Conservation (phyloP, 176 grass and related monocot genomes). For the Dactylis glomerata region DNA sequence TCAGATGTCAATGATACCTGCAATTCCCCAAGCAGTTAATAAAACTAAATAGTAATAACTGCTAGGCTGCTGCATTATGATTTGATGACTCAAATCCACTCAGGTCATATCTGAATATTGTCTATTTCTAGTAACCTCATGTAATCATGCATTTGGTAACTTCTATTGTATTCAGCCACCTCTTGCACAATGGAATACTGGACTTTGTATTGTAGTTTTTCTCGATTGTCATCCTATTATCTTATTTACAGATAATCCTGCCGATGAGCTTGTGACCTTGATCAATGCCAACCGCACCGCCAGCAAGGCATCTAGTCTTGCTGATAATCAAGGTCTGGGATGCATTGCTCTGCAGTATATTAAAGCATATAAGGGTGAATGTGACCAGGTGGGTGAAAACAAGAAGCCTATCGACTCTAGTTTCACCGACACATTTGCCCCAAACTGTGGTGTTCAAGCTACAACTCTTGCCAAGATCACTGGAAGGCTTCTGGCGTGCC, state of each 20-base stretch:
- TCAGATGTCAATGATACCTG: neutral
- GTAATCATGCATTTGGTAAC: neutral
- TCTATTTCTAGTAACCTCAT: neutral
- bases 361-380: constrained; percentile 81
- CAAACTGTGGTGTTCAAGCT: constrained; percentile 65
- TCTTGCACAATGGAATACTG: constrained; percentile 18
- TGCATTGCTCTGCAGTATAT: constrained; percentile 93
- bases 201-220: neutral
- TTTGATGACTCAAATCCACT: neutral
- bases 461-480: constrained; percentile 69
- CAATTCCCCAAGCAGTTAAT: neutral
- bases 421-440: constrained; percentile 68
- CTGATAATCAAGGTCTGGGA: constrained; percentile 71
- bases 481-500: constrained; percentile 76
- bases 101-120: neutral
- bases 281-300: constrained; percentile 83
- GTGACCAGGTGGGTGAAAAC: constrained; percentile 42
- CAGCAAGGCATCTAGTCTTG: constrained; percentile 57
- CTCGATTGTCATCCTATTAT: neutral
- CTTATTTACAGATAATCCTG: constrained; percentile 65
- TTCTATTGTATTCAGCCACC: neutral
- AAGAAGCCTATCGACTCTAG: constrained; percentile 76
- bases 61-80: neutral
- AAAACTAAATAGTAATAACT: neutral
- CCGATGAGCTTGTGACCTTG: constrained; percentile 65